A percentile compares a stretch with the other conserved stretches of the same genome.
These are phyloP conservation scores for Vigna unguiculata DNA, from an alignment of 306 rosid species.

Conservation along the genomic window DNA sequence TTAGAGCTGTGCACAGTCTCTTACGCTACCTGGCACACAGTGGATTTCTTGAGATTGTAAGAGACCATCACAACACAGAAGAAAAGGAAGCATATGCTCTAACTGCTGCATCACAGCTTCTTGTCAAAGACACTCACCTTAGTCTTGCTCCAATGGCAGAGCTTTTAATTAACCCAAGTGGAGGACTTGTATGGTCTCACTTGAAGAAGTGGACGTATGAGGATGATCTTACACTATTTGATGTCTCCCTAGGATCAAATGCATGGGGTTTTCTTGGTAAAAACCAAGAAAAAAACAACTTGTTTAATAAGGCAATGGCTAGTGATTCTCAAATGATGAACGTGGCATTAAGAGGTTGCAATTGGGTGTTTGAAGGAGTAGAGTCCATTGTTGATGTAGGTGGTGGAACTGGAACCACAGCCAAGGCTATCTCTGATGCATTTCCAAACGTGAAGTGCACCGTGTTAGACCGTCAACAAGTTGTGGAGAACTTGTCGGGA, in stretches of 20 bases:
- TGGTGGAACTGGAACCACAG: background rate
- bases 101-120: constrained; percentile 29
- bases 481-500: background rate
- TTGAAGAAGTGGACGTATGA: constrained; percentile 17
- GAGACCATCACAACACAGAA: background rate
- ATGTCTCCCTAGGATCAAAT: background rate
- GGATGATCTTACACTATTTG: background rate
- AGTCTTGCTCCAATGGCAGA: background rate
- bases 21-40: constrained; percentile 41
- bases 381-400: constrained; percentile 45
- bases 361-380: constrained; percentile 41
- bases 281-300: background rate
- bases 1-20: constrained; percentile 31
- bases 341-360: constrained; percentile 46
- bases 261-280: constrained; percentile 12
- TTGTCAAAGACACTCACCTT: background rate
- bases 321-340: constrained; percentile 51
- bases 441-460: constrained; percentile 22
- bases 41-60: constrained; percentile 35
- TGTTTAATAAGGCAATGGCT: constrained; percentile 48
- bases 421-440: constrained; percentile 5
- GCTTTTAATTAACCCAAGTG: background rate
- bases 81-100: constrained; percentile 52
- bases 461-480: constrained; percentile 26
- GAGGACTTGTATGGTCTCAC: background rate